These are phyloP conservation scores for Fusarium hostae DNA, from an alignment of 2,329 filamentous ascomycete species.

Conservation along the genomic window DNA sequence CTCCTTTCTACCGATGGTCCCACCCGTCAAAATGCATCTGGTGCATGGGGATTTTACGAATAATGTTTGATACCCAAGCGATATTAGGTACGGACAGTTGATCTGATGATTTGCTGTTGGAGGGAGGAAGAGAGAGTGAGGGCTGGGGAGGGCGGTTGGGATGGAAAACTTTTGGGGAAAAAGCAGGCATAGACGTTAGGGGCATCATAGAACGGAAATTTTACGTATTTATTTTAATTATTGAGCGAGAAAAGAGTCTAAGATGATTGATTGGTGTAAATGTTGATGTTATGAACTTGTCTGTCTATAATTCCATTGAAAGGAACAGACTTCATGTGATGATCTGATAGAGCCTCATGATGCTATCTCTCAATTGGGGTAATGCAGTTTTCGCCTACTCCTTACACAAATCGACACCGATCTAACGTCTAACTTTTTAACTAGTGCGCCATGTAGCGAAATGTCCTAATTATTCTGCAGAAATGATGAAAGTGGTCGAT, in stretches of 20 bases:
- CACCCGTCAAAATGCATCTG: slow-evolving; percentile 25
- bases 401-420: neutral
- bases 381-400: neutral
- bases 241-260: neutral
- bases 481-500: slow-evolving; percentile 29
- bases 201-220: slow-evolving; percentile 36
- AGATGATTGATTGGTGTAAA: neutral
- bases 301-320: neutral
- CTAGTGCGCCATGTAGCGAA: neutral
- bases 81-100: slow-evolving; percentile 18
- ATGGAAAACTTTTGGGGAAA: slow-evolving; percentile 21
- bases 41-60: slow-evolving; percentile 40
- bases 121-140: neutral
- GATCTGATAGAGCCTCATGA: neutral
- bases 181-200: slow-evolving; percentile 34
- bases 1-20: slow-evolving; percentile 31
- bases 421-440: accelerated
- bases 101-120: slow-evolving; percentile 7
- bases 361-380: neutral
- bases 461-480: neutral
- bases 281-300: too few relatives aligned
- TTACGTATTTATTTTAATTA: slow-evolving; percentile 35
- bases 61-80: slow-evolving; percentile 41
- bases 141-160: neutral
- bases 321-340: neutral